Percentiles rank a stretch among this genome's conserved stretches.
Conservation (phyloP, 306 rosid genomes). For the Vachellia pachyceras region DNA sequence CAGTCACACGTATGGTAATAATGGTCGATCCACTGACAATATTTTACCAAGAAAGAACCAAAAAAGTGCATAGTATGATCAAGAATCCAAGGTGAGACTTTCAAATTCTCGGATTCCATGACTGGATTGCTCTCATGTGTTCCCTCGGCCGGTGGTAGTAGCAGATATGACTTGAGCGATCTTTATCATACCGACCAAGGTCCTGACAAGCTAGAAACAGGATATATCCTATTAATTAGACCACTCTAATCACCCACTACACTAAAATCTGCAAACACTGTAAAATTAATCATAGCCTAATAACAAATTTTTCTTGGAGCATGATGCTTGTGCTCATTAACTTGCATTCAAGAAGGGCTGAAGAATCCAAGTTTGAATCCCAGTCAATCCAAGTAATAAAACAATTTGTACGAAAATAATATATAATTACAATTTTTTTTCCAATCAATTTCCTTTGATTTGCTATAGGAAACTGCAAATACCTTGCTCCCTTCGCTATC, state of each 20-base stretch:
- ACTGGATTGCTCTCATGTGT: conserved; percentile 54
- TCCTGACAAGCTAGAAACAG: conserved; percentile 67
- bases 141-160: conserved; percentile 57
- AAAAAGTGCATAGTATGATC: conserved; percentile 41
- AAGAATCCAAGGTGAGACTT: conserved; percentile 72
- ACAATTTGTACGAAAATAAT: background rate
- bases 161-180: conserved; percentile 59
- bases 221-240: conserved; percentile 85
- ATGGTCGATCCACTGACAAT: conserved; percentile 36
- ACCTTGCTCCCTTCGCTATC: conserved; percentile 67
- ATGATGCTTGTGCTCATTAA: conserved; percentile 7
- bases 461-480: conserved; percentile 24
- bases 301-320: background rate
- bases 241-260: conserved; percentile 93
- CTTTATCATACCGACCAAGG: conserved; percentile 60
- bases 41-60: conserved; percentile 8
- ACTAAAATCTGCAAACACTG: conserved; percentile 70
- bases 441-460: conserved; percentile 4
- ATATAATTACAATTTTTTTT: background rate
- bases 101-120: no score
- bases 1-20: conserved; percentile 39
- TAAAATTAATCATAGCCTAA: conserved; percentile 10
- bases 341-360: conserved; percentile 1
- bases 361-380: background rate
- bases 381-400: background rate